These are phyloP conservation scores for Termitomyces sp. DNA, from an alignment of 768 basidiomycete genomes.

Conservation along the genomic window DNA sequence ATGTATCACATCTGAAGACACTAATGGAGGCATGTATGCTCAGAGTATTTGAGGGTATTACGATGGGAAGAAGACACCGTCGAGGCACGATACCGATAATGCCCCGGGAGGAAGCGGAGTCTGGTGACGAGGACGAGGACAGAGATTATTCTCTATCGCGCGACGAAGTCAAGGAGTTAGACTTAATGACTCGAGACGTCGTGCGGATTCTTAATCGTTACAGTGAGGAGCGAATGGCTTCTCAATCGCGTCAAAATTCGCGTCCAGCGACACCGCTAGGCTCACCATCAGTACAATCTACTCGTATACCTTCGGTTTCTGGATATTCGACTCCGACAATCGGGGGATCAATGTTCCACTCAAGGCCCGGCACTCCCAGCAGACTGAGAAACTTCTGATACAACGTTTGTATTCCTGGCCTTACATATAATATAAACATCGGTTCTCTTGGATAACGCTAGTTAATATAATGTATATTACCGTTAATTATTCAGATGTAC, in stretches of 20 bases:
- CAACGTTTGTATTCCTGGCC: background rate
- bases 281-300: conserved; percentile 37
- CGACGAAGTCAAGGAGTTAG: conserved; percentile 73
- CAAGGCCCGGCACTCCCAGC: conserved; percentile 63
- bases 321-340: conserved; percentile 55
- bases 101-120: conserved; percentile 49
- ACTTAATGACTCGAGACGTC: conserved; percentile 65
- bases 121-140: conserved; percentile 49
- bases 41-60: conserved; percentile 86
- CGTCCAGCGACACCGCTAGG: conserved; percentile 61
- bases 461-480: background rate
- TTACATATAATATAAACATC: background rate
- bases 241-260: conserved; percentile 56
- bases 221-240: conserved; percentile 54
- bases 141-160: conserved; percentile 49
- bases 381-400: conserved; percentile 34
- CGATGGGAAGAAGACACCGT: conserved; percentile 33
- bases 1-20: conserved; percentile 74
- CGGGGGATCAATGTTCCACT: conserved; percentile 38
- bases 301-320: conserved; percentile 36
- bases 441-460: background rate
- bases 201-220: conserved; percentile 70
- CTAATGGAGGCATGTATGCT: conserved; percentile 81
- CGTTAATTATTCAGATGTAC: background rate
- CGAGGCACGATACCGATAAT: conserved; percentile 26